These are phyloP conservation scores for Ligustrum vulgare DNA, from an alignment of 257 asterid species.

Conservation along the genomic window DNA sequence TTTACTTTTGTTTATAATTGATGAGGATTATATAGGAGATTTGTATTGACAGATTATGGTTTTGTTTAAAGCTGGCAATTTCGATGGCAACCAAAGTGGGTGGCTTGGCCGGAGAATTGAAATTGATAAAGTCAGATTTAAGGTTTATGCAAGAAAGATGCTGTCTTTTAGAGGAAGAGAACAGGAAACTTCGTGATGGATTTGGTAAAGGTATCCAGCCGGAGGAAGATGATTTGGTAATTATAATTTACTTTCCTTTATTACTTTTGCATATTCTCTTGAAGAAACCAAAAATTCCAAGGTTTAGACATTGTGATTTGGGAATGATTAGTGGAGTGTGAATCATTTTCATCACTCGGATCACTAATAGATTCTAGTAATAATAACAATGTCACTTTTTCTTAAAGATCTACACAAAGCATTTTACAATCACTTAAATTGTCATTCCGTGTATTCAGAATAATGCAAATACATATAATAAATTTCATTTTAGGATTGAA, in stretches of 20 bases:
- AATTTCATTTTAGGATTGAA: no score
- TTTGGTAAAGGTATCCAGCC: slow-evolving; percentile 44
- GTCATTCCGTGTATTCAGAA: no score
- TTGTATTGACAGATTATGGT: slow-evolving; percentile 11
- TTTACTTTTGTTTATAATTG: background rate
- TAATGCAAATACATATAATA: no score
- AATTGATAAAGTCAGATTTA: slow-evolving; percentile 69
- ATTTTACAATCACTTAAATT: no score
- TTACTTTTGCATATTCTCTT: background rate
- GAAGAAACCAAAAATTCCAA: background rate
- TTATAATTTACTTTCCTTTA: background rate
- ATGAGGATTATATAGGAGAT: background rate
- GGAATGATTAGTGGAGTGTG: background rate
- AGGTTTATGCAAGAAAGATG: slow-evolving; percentile 79
- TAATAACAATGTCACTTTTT: no score
- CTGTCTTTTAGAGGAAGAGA: slow-evolving; percentile 77
- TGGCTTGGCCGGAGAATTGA: slow-evolving; percentile 72
- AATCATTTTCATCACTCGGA: no score
- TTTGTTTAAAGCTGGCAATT: slow-evolving; percentile 57
- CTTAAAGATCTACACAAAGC: no score
- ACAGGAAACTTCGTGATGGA: slow-evolving; percentile 72
- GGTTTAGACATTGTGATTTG: background rate
- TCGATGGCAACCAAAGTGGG: slow-evolving; percentile 93
- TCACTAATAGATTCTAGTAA: no score
- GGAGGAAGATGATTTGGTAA: slow-evolving; percentile 94